A percentile compares a stretch with the other conserved stretches of the same genome.
These are phyloP conservation scores for Colletotrichum orbiculare DNA, from an alignment of 2,329 filamentous ascomycete genomes.

Conservation along the genomic window DNA sequence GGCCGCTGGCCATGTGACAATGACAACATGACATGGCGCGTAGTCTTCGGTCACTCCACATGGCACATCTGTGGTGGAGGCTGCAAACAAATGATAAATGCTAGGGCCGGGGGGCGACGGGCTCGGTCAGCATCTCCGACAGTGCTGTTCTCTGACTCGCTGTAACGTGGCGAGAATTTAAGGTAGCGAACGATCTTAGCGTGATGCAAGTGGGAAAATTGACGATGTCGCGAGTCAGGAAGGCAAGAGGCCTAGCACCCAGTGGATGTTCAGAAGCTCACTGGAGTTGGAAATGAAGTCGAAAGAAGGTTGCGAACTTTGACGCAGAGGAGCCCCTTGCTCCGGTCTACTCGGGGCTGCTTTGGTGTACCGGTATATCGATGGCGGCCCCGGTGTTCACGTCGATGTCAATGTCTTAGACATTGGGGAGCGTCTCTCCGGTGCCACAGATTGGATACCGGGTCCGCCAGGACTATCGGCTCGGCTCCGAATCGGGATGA, in stretches of 20 bases:
- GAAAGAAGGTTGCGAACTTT: slow-evolving; percentile 4
- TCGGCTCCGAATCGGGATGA: no score
- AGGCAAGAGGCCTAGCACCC: background rate
- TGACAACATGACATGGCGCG: background rate
- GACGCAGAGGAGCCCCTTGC: background rate
- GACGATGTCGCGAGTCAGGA: slow-evolving; percentile 29
- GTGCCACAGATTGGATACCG: no score
- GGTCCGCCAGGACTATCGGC: no score
- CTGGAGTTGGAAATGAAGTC: slow-evolving; percentile 5
- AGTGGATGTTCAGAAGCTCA: background rate
- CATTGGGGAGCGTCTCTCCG: no score
- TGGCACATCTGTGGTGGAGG: no score
- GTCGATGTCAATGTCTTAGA: no score
- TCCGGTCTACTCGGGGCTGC: background rate
- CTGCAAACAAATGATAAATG: background rate
- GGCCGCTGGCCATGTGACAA: background rate
- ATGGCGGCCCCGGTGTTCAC: background rate
- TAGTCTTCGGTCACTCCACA: no score
- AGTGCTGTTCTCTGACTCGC: background rate
- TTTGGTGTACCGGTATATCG: background rate
- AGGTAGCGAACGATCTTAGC: slow-evolving; percentile 20
- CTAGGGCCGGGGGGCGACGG: background rate
- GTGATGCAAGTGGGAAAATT: slow-evolving; percentile 2
- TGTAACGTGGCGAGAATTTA: slow-evolving; percentile 1
- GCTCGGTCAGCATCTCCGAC: background rate